phyloP scores from a whole-genome alignment of 306 rosid genomes.

The Cicer yamashitae region DNA sequence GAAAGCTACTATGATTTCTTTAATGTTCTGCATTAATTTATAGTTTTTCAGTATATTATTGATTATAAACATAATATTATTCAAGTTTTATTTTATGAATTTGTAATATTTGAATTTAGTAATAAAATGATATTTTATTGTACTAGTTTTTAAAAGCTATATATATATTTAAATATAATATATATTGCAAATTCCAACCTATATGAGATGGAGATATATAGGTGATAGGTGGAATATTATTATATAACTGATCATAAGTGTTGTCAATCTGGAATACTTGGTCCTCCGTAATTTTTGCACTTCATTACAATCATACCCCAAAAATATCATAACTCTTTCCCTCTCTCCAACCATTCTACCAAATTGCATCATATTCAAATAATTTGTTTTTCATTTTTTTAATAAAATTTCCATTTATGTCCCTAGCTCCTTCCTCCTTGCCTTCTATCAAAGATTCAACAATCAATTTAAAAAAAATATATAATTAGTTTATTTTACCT shows the following conservation, averaged over 20 bases:
- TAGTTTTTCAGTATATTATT: too few species aligned
- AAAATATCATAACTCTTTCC: slow-evolving; percentile 16
- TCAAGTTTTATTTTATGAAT: too few species aligned
- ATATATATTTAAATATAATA: too few species aligned
- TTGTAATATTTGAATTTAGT: too few species aligned
- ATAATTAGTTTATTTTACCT: background rate
- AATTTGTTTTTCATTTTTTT: slow-evolving; percentile 11
- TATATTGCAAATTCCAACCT: background rate
- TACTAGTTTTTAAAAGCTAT: too few species aligned
- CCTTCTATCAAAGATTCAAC: slow-evolving; percentile 35
- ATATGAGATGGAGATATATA: background rate
- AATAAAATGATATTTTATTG: too few species aligned
- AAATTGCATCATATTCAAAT: slow-evolving; percentile 40
- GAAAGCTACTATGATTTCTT: too few species aligned
- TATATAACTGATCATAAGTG: background rate
- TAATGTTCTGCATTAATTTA: too few species aligned
- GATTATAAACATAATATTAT: too few species aligned
- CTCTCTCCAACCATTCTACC: slow-evolving; percentile 39
- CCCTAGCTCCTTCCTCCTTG: slow-evolving; percentile 34
- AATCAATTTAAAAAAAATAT: background rate
- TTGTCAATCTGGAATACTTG: slow-evolving; percentile 12
- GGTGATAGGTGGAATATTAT: too few species aligned
- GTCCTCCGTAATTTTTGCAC: slow-evolving; percentile 43
- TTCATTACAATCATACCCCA: background rate
- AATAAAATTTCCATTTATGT: slow-evolving; percentile 40